These are phyloP conservation scores for Letharia columbiana DNA, from an alignment of 495 filamentous ascomycete species.

Conservation along the genomic window DNA sequence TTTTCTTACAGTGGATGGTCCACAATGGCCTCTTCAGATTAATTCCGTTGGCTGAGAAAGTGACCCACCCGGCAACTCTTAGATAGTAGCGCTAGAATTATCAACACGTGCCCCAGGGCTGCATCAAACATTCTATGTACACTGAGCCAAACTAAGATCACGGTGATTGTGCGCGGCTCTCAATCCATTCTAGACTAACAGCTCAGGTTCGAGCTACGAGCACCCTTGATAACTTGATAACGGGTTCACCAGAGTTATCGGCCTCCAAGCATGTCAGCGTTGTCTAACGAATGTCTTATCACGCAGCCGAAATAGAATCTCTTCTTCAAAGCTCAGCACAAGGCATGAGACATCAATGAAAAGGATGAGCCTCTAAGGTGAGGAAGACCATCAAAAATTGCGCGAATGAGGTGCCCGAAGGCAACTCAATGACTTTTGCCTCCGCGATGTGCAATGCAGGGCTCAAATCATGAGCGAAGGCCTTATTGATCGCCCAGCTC, in stretches of 20 bases:
- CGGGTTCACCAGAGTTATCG: too few species aligned
- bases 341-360: slow-evolving; percentile 44
- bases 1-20: neutral
- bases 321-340: slow-evolving; percentile 45
- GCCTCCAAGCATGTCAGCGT: too few species aligned
- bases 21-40: too few species aligned
- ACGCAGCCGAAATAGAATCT: slow-evolving; percentile 10
- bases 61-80: neutral
- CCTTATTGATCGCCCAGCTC: slow-evolving; percentile 53
- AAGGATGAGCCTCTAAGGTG: slow-evolving; percentile 36
- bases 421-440: slow-evolving; percentile 56
- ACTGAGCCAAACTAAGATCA: neutral
- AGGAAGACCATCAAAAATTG: slow-evolving; percentile 57
- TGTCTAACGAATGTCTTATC: too few species aligned
- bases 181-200: too few species aligned
- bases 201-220: too few species aligned
- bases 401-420: slow-evolving; percentile 61
- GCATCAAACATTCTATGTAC: neutral
- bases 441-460: slow-evolving; percentile 73
- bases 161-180: neutral
- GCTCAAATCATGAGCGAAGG: slow-evolving; percentile 51
- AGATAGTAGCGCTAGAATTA: neutral
- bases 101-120: neutral
- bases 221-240: too few species aligned
- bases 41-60: too few species aligned